Evolutionary conservation across 2,329 filamentous ascomycete species (phyloP), one percentile per base, ranked within the genome.

Genomic region (Cordyceps javanica): DNA sequence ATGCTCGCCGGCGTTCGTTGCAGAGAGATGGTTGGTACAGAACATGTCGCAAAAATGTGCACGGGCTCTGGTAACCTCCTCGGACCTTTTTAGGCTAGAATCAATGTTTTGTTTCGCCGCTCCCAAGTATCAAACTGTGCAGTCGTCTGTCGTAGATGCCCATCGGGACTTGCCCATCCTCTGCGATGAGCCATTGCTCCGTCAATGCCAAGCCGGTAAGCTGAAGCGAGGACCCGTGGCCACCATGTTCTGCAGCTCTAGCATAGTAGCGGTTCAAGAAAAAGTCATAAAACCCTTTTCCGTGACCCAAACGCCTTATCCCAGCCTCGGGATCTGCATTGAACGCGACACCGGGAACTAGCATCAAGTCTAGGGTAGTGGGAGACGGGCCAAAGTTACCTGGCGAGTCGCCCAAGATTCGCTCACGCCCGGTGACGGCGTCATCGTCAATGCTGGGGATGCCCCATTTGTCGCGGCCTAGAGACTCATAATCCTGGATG

Each of bases 221-320:
- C 62, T 79, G 73, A 67, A 82, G 70, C 66, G 75, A 69, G 57
- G 69, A 67, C 53, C 69, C 65, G 32, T 69, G 63, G 42, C 67
- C 67, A 38, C 68, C 68, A 42, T 69, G 67, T 57, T 69, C 67
- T 49, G 72, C 70, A 28, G 66, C 60, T 71, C 72, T 80, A 70
- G 80, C 69, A 54, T 75, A 70, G 66, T 92, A 96, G 64, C 87
- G 84, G 67, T 87, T 83, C 68, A 99, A 75, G 72, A 96, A 99
- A 71, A 86, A 89, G 75, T 99, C 94, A 77, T 99, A 99, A 75
- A 96, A 99, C 32, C 94, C 94, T 72, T 91, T 96, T 58, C 94
- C 94, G 72, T 99, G 94, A 41, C 94, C 94, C 21, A 97, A 80
- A 65, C 94, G 82, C 63, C 87, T 83, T 60, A 94, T 81, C 13